Base-by-base conservation (phyloP, 2,329 filamentous ascomycete species). In the Sporothrix globosa region DNA sequence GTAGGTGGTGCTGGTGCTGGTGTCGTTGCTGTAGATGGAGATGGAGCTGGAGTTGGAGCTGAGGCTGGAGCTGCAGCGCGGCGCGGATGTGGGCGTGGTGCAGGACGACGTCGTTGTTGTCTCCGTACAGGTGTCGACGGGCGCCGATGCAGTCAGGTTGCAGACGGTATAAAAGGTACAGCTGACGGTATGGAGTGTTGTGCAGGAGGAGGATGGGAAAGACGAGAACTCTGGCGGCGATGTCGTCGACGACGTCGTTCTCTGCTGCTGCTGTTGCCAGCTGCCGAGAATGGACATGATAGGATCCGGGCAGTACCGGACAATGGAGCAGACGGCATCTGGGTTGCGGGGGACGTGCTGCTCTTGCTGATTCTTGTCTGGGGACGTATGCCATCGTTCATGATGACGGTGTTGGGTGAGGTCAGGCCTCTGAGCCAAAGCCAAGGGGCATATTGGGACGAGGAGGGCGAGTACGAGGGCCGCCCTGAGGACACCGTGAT, bases 1-100 rank as follows among this genome's bases (percentile, higher is more conserved):
- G 39, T 41, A 56, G 52, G 50, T 58, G 52, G n/a, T 68, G 39
- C 66, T 68, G 39, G 52, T 68, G 50, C 21, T 68, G 39, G 53
- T 68, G 39, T 54, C 54, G 53, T 34, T 34, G 34, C 7, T 34
- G 34, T 4, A 9, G 34, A 7, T 1, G 34, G 34, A 34, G 5
- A 4, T 34, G 34, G 34, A 34, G 34, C 3, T 34, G 34, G 5
- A 9, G 34, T 9, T 9, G 34, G 34, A 34, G 34, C 34, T 34
- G 34, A 9, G 34, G 34, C 34, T 9, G 34, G 34, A 34, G 41
- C 41, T 68, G 56, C 69, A 65, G 65, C 60, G 70, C 44, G 44
- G 13, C 1, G 44, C 11, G 3, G 67, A 11, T 13, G 41, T 44
- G 41, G 41, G 41, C 41, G 9, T 13, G 10, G 11, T 44, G 41